phyloP scores from a whole-genome alignment of 2,329 filamentous ascomycete species.

The Aspergillus pseudoterreus region DNA sequence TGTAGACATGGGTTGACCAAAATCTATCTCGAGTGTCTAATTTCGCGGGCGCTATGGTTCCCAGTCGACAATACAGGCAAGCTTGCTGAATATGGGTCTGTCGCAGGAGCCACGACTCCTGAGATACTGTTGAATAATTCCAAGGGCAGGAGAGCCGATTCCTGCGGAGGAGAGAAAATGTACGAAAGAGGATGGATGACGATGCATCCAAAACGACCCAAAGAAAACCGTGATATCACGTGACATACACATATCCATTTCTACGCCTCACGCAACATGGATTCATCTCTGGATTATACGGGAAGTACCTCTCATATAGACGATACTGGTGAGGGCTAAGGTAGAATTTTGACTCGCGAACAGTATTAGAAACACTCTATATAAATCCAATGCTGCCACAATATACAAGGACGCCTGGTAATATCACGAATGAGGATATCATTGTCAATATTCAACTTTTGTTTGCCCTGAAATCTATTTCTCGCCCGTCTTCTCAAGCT shows the following conservation, averaged over 20 bases:
- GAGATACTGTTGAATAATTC: too few relatives aligned
- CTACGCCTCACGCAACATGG: neutral
- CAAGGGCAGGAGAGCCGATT: neutral
- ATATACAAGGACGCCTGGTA: constrained; percentile 16
- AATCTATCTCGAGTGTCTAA: too few relatives aligned
- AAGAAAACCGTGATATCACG: constrained; percentile 12
- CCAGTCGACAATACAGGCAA: too few relatives aligned
- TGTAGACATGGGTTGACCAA: too few relatives aligned
- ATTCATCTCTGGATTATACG: too few relatives aligned
- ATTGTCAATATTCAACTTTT: constrained; percentile 22
- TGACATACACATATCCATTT: constrained; percentile 2
- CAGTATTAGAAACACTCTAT: constrained; percentile 6
- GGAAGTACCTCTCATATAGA: too few relatives aligned
- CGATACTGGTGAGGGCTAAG: too few relatives aligned
- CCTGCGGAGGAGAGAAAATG: neutral
- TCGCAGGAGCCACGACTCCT: too few relatives aligned
- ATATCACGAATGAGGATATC: constrained; percentile 21
- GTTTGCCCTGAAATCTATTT: constrained; percentile 18
- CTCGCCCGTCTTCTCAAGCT: constrained; percentile 62
- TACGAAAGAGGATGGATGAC: neutral
- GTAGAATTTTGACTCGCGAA: too few relatives aligned
- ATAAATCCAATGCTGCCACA: constrained; percentile 9
- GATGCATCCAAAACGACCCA: neutral
- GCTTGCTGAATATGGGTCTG: too few relatives aligned
- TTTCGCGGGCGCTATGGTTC: too few relatives aligned